Evolutionary conservation across 1,284 basidiomycete genomes (phyloP).

Genomic region (Vanrija sp.): DNA sequence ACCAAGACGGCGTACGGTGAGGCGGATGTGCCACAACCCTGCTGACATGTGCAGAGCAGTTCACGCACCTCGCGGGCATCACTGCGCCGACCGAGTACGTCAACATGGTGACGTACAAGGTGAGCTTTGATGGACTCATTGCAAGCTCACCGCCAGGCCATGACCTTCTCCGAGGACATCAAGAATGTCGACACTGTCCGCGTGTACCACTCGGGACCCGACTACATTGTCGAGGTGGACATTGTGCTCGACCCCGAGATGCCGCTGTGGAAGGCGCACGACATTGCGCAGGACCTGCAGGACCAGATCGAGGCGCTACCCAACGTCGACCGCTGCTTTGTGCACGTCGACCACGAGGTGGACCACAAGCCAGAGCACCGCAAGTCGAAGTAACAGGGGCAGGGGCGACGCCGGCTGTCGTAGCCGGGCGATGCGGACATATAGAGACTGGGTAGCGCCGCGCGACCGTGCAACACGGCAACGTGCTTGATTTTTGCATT

Average conservation of each 20-base stretch:
- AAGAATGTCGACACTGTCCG: slow-evolving; percentile 81
- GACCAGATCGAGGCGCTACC: slow-evolving; percentile 90
- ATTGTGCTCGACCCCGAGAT: slow-evolving; percentile 86
- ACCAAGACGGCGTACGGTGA: slow-evolving; percentile 60
- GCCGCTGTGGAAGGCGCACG: slow-evolving; percentile 86
- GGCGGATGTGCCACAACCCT: slow-evolving; percentile 2
- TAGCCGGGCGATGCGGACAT: too few relatives aligned
- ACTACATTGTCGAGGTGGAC: slow-evolving; percentile 92
- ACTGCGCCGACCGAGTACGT: slow-evolving; percentile 86
- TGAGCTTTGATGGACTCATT: slow-evolving; percentile 12
- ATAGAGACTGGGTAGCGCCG: too few relatives aligned
- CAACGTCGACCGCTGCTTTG: slow-evolving; percentile 85
- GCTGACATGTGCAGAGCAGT: slow-evolving; percentile 56
- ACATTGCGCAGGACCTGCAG: slow-evolving; percentile 84
- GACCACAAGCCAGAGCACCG: slow-evolving; percentile 57
- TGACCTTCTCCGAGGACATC: slow-evolving; percentile 82
- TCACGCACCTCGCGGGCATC: slow-evolving; percentile 82
- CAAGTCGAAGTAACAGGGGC: not conserved
- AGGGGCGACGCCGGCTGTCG: not conserved
- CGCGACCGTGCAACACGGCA: not conserved
- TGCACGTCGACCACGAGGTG: slow-evolving; percentile 90
- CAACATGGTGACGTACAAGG: slow-evolving; percentile 86
- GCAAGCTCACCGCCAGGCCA: slow-evolving; percentile 51
- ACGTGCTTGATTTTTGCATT: not conserved
- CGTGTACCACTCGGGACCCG: slow-evolving; percentile 69